Evolutionary conservation across 495 filamentous ascomycete species (phyloP).

Genomic region (Podospora sp.): DNA sequence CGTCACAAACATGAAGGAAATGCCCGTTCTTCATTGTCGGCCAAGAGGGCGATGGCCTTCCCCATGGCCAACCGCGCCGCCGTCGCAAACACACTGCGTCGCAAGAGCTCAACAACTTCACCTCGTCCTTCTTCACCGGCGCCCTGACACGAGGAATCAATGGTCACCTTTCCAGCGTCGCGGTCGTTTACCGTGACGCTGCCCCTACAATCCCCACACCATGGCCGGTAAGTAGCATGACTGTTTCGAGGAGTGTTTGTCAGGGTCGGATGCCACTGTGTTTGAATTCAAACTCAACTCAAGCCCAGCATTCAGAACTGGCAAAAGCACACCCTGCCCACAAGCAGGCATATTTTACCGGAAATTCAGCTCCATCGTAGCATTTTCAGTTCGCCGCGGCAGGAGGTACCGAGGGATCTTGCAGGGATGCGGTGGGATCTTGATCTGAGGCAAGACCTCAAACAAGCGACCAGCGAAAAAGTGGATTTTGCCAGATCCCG

Average conservation of each 20-base stretch:
- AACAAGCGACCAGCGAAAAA: constrained; percentile 10
- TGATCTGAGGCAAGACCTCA: constrained; percentile 7
- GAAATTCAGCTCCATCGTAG: not conserved
- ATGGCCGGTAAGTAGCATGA: not conserved
- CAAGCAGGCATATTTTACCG: not conserved
- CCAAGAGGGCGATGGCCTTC: not conserved
- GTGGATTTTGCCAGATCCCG: constrained; percentile 5
- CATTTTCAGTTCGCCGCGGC: not conserved
- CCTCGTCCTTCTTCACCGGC: constrained; percentile 3
- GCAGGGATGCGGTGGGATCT: not conserved
- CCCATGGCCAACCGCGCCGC: not conserved
- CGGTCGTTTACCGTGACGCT: not conserved
- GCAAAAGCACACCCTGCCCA: not conserved
- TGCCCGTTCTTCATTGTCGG: not conserved
- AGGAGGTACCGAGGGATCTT: not conserved
- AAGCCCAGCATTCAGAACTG: not conserved
- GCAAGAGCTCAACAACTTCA: constrained; percentile 8
- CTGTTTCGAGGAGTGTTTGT: not conserved
- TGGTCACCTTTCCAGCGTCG: constrained; percentile 9
- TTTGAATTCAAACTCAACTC: not conserved
- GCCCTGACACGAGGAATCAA: constrained; percentile 3
- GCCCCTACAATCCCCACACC: not conserved
- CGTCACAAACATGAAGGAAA: not conserved
- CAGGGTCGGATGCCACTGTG: not conserved
- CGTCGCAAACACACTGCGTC: constrained; percentile 5